Evolutionary conservation across 306 rosid species (phyloP).

Genomic region (Albizia julibrissin): DNA sequence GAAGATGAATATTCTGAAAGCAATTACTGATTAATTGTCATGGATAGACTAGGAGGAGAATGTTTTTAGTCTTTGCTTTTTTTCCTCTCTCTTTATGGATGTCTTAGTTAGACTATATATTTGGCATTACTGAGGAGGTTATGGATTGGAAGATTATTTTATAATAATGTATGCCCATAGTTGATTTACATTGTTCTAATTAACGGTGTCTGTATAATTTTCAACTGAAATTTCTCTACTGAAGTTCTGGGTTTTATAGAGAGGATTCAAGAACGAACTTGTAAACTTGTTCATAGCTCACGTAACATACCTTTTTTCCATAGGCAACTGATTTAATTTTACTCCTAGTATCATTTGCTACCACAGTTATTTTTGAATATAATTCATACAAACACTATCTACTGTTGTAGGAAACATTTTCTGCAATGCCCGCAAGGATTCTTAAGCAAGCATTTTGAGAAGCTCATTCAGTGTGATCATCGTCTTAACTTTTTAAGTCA

Average conservation of each 20-base stretch:
- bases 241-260: neutral
- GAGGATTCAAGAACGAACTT: neutral
- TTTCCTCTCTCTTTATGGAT: too few species aligned
- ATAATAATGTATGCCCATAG: neutral
- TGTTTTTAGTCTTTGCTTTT: neutral
- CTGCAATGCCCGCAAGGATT: conserved; percentile 69
- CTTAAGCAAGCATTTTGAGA: conserved; percentile 78
- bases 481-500: conserved; percentile 76
- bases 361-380: neutral
- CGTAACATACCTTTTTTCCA: neutral
- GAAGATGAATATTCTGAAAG: neutral
- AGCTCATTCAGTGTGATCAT: conserved; percentile 82
- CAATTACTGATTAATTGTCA: neutral
- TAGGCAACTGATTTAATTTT: neutral
- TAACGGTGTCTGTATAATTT: neutral
- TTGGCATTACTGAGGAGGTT: neutral
- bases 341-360: neutral
- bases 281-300: neutral
- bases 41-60: neutral
- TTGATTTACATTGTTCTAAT: neutral
- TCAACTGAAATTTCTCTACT: neutral
- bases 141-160: neutral
- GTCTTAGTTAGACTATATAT: neutral
- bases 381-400: conserved; percentile 6
- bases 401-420: conserved; percentile 61